Conservation (phyloP, 2,329 filamentous ascomycete species). For the Monilinia laxa region DNA sequence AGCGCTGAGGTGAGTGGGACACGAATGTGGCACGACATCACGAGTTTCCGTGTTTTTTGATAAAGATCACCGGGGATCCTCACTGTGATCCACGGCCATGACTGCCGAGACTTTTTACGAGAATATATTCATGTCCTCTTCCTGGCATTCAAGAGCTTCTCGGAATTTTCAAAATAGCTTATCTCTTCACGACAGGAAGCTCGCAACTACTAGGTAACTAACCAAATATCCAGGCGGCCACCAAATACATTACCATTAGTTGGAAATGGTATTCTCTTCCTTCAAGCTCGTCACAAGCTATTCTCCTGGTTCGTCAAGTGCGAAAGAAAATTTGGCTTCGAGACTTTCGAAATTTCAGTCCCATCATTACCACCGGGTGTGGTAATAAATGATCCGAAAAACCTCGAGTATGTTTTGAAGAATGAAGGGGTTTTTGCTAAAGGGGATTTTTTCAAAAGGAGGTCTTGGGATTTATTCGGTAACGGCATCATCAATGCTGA, state of each 20-base stretch:
- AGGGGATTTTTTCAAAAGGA: slow-evolving; percentile 59
- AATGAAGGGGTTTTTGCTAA: slow-evolving; percentile 61
- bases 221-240: slow-evolving; percentile 32
- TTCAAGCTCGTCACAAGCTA: slow-evolving; percentile 58
- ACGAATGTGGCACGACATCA: slow-evolving; percentile 9
- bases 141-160: neutral
- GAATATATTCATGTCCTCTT: neutral
- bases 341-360: slow-evolving; percentile 62
- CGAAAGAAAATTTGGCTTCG: slow-evolving; percentile 55
- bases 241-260: slow-evolving; percentile 48
- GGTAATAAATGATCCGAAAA: slow-evolving; percentile 60
- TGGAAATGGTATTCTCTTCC: slow-evolving; percentile 62
- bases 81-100: neutral
- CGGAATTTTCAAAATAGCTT: neutral
- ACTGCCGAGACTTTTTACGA: neutral
- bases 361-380: slow-evolving; percentile 62
- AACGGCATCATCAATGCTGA: slow-evolving; percentile 66
- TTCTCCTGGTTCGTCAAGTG: slow-evolving; percentile 63
- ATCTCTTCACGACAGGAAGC: neutral
- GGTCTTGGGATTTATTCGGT: slow-evolving; percentile 63
- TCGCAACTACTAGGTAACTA: neutral
- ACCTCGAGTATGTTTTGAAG: slow-evolving; percentile 62
- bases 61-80: neutral
- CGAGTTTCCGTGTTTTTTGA: neutral
- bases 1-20: slow-evolving; percentile 32